Evolutionary conservation across 73 alveolate genomes (phyloP).

Genomic region (Diophrys appendiculata): DNA sequence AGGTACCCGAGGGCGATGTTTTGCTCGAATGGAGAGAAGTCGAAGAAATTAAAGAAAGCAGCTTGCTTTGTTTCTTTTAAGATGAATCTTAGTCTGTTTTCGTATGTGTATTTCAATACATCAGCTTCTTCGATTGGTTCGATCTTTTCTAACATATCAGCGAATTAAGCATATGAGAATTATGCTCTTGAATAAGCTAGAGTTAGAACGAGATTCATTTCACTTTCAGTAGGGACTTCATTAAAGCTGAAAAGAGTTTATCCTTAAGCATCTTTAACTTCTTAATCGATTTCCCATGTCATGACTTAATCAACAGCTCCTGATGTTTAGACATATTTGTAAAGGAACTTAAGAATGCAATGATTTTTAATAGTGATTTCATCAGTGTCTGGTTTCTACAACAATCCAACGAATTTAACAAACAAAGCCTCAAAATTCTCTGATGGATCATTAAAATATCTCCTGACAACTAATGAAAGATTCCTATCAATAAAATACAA

Average conservation of each 20-base stretch:
- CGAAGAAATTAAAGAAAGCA: too few species aligned
- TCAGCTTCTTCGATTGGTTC: too few species aligned
- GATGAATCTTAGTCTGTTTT: too few species aligned
- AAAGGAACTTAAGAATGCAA: not conserved
- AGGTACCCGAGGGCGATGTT: too few species aligned
- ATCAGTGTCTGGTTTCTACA: too few species aligned
- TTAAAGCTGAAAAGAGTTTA: not conserved
- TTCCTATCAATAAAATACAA: not conserved
- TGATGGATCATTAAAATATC: not conserved
- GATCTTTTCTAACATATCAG: too few species aligned
- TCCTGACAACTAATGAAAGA: not conserved
- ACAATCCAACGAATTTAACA: not conserved
- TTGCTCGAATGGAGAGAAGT: too few species aligned
- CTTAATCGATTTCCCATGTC: not conserved
- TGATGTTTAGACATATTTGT: not conserved
- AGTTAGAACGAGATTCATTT: not conserved
- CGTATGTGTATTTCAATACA: too few species aligned
- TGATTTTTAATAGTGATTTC: too few species aligned
- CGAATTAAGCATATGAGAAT: too few species aligned
- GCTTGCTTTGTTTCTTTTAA: too few species aligned
- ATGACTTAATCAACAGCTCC: not conserved
- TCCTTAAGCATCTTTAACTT: not conserved
- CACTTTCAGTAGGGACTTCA: not conserved
- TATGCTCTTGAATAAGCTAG: not conserved
- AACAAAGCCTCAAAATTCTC: not conserved